Evolutionary conservation across 257 asterid species (phyloP).

Genomic region (Solanum clarkiae): DNA sequence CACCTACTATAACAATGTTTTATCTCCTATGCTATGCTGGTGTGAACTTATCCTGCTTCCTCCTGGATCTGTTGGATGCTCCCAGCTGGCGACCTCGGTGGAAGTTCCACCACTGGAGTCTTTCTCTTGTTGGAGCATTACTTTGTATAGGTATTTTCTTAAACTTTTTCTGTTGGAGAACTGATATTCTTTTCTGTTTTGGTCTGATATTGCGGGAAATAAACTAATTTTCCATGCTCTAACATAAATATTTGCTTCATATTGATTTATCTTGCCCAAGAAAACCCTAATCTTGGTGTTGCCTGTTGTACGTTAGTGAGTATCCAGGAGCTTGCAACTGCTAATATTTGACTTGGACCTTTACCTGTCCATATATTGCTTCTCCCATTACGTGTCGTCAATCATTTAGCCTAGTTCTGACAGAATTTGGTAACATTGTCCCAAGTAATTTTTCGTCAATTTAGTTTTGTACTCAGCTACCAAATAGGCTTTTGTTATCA

Average conservation of each 20-base stretch:
- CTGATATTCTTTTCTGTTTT: background rate
- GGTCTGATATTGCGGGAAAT: background rate
- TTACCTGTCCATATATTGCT: background rate
- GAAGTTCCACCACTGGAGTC: slow-evolving; percentile 99
- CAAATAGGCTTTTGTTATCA: background rate
- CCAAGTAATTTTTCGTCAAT: background rate
- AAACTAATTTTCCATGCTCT: background rate
- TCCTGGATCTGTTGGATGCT: slow-evolving; percentile 95
- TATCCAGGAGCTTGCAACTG: background rate
- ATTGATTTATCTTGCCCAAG: background rate
- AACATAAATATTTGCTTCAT: background rate
- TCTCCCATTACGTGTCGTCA: background rate
- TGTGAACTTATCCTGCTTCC: slow-evolving; percentile 95
- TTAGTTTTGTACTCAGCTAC: background rate
- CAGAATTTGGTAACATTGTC: background rate
- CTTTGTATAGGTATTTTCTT: slow-evolving; percentile 65
- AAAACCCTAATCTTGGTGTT: background rate
- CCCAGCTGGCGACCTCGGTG: slow-evolving; percentile 99
- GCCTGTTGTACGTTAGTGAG: background rate
- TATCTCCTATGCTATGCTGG: slow-evolving; percentile 96
- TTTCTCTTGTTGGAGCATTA: slow-evolving; percentile 91
- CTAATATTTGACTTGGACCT: background rate
- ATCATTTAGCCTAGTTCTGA: background rate
- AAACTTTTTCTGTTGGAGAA: background rate
- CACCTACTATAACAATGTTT: slow-evolving; percentile 96